Conservation (phyloP, 1,139 yeast genomes). For the Scheffersomyces parashehatae region DNA sequence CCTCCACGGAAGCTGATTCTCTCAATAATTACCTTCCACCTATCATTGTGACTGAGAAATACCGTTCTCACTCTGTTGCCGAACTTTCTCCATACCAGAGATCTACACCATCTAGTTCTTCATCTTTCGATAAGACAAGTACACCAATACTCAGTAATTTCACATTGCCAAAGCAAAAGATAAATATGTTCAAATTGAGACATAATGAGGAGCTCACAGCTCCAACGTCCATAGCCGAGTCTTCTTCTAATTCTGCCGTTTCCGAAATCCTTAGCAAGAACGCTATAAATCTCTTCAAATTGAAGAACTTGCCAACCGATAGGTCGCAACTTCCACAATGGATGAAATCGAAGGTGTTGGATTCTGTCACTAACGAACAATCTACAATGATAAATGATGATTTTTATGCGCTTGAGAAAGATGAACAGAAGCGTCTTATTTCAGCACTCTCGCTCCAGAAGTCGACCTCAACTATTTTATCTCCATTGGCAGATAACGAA, state of each 20-base stretch:
- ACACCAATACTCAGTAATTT: slow-evolving; percentile 34
- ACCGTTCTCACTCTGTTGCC: not conserved
- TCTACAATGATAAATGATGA: slow-evolving; percentile 27
- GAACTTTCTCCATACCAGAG: not conserved
- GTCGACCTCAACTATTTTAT: slow-evolving; percentile 2
- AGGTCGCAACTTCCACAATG: slow-evolving; percentile 29
- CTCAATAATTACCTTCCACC: not conserved
- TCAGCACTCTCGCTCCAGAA: slow-evolving; percentile 24
- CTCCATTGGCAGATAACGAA: slow-evolving; percentile 11
- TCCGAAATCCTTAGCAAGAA: slow-evolving; percentile 13
- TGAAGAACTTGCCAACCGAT: slow-evolving; percentile 15
- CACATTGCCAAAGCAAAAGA: slow-evolving; percentile 23
- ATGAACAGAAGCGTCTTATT: slow-evolving; percentile 34
- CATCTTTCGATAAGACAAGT: slow-evolving; percentile 7
- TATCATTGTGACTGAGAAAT: not conserved
- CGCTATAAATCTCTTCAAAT: slow-evolving; percentile 16
- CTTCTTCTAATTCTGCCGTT: slow-evolving; percentile 10
- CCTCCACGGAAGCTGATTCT: slow-evolving; percentile 7
- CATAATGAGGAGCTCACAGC: slow-evolving; percentile 39
- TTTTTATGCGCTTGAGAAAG: slow-evolving; percentile 27
- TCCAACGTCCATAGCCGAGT: slow-evolving; percentile 2
- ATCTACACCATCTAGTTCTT: not conserved
- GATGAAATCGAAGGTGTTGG: slow-evolving; percentile 29
- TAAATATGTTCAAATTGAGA: slow-evolving; percentile 32
- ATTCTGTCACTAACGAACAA: slow-evolving; percentile 23